Evolutionary conservation across 73 alveolate species (phyloP).

Genomic region (Uronychia setigera): DNA sequence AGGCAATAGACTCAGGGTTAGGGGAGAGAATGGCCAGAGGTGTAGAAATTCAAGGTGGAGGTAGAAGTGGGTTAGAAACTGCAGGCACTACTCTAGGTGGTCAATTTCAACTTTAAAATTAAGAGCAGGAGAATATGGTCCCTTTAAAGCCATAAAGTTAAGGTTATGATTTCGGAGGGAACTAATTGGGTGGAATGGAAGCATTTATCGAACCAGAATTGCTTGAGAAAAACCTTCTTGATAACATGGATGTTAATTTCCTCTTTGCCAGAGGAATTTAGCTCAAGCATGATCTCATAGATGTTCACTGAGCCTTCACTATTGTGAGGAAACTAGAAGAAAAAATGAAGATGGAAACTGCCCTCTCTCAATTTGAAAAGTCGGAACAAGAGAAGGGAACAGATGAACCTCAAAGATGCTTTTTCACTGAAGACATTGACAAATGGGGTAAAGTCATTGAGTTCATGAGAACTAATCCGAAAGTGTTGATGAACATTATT

Average conservation of each 20-base stretch:
- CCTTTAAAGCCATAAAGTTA: too few species aligned
- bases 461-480: constrained; percentile 23
- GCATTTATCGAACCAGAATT: not conserved
- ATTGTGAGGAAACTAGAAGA: not conserved
- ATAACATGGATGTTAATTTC: not conserved
- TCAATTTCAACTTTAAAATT: too few species aligned
- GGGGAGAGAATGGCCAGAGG: not conserved
- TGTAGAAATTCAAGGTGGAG: too few species aligned
- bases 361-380: not conserved
- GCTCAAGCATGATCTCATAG: not conserved
- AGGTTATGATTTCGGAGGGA: too few species aligned
- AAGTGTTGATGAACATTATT: constrained; percentile 16
- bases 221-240: not conserved
- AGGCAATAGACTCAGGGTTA: too few species aligned
- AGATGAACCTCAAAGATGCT: not conserved
- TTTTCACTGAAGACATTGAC: not conserved
- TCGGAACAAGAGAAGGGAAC: not conserved
- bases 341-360: not conserved
- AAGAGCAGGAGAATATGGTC: too few species aligned
- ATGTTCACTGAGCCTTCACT: not conserved
- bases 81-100: too few species aligned
- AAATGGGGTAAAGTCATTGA: constrained; percentile 31
- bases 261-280: not conserved
- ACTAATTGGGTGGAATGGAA: too few species aligned
- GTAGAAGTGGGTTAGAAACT: not conserved